A percentile compares a stretch with the other conserved stretches of the same genome.
Evolutionary conservation across 1,139 yeast genomes (phyloP).

Genomic region (Pichia sp.): DNA sequence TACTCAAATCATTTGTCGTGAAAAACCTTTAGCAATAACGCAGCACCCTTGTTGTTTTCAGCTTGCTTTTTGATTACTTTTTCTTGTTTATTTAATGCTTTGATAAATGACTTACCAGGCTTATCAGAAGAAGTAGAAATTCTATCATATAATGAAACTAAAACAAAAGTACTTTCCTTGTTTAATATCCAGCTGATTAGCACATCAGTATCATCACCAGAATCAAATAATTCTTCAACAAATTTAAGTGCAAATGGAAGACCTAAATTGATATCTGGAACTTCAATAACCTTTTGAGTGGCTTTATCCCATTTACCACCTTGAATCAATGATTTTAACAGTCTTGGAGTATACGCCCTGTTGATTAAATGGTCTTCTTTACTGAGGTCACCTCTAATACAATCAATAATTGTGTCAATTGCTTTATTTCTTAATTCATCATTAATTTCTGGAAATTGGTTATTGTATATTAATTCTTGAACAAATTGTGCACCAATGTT

Average conservation of each 20-base stretch:
- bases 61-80: constrained; percentile 39
- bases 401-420: constrained; percentile 48
- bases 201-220: constrained; percentile 40
- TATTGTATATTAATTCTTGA: constrained; percentile 63
- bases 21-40: constrained; percentile 45
- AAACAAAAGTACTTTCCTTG: constrained; percentile 75
- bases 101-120: constrained; percentile 41
- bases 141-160: constrained; percentile 64
- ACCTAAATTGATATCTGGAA: constrained; percentile 48
- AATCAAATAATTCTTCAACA: constrained; percentile 43
- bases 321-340: constrained; percentile 72
- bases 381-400: constrained; percentile 61
- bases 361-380: constrained; percentile 64
- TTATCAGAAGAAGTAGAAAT: constrained; percentile 29
- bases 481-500: constrained; percentile 81
- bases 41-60: constrained; percentile 74
- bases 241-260: constrained; percentile 52
- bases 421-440: constrained; percentile 47
- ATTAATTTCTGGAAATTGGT: constrained; percentile 38
- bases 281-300: constrained; percentile 42
- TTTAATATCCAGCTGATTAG: constrained; percentile 59
- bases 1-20: background rate
- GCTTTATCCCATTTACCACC: constrained; percentile 74
- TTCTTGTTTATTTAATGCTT: constrained; percentile 48
- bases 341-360: constrained; percentile 70